Evolutionary conservation across 2,329 filamentous ascomycete species (phyloP).

Genomic region (Aspergillus arachidicola): DNA sequence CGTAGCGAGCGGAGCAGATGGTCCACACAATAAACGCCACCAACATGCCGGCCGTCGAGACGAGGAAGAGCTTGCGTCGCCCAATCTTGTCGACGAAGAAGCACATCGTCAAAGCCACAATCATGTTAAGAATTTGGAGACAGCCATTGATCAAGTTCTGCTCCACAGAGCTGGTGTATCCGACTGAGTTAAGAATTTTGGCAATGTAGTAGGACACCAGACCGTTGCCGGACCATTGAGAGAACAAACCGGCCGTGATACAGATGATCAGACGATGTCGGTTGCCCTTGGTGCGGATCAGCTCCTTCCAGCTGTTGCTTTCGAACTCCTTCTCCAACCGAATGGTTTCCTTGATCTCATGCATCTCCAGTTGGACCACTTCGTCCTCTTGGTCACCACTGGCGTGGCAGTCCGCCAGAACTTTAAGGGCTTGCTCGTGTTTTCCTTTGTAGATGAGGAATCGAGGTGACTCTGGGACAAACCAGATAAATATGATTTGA

Average conservation of each 20-base stretch:
- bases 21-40: conserved; percentile 48
- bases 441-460: conserved; percentile 42
- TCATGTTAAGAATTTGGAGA: conserved; percentile 44
- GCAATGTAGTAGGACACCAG: conserved; percentile 45
- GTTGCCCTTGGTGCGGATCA: conserved; percentile 54
- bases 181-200: conserved; percentile 40
- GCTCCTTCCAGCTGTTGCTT: conserved; percentile 44
- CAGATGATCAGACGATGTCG: conserved; percentile 57
- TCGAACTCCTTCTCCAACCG: conserved; percentile 50
- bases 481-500: conserved; percentile 59
- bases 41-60: conserved; percentile 48
- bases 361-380: conserved; percentile 23
- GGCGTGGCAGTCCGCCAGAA: conserved; percentile 43
- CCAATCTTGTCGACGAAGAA: conserved; percentile 47
- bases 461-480: conserved; percentile 68
- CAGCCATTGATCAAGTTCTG: conserved; percentile 47
- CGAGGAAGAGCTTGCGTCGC: conserved; percentile 48
- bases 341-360: conserved; percentile 50
- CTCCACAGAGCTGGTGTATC: conserved; percentile 38
- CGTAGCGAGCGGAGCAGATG: conserved; percentile 41
- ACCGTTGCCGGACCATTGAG: conserved; percentile 60
- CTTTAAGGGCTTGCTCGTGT: conserved; percentile 29
- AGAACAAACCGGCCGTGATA: conserved; percentile 58
- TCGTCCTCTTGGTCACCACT: conserved; percentile 43
- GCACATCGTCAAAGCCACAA: conserved; percentile 40